phyloP scores from a whole-genome alignment of 768 basidiomycete species.

The Rhodotorula toruloides region DNA sequence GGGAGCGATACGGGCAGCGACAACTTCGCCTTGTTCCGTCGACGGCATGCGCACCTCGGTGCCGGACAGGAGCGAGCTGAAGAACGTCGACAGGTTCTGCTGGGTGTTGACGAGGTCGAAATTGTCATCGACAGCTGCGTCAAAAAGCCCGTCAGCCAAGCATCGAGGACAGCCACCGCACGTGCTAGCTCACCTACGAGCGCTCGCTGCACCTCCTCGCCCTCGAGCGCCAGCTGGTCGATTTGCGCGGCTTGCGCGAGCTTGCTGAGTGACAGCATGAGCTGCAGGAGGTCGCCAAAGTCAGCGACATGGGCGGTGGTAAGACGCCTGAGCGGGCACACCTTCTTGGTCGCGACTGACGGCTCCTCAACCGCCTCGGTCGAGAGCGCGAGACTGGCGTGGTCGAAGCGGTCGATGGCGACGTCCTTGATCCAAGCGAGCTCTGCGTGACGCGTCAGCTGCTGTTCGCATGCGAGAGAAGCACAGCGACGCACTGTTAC shows the following conservation, averaged over 20 bases:
- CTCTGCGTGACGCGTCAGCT: slow-evolving; percentile 8
- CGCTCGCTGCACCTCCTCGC: slow-evolving; percentile 53
- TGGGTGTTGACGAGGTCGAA: slow-evolving; percentile 85
- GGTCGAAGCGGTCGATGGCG: slow-evolving; percentile 60
- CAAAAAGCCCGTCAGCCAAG: neutral
- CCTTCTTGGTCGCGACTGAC: slow-evolving; percentile 72
- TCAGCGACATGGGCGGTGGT: neutral
- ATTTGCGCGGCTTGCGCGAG: slow-evolving; percentile 66
- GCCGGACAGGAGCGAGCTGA: slow-evolving; percentile 49
- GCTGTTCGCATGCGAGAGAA: neutral
- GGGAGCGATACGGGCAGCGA: slow-evolving; percentile 18
- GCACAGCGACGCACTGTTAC: slow-evolving; percentile 54
- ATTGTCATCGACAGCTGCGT: slow-evolving; percentile 73
- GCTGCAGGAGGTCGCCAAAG: slow-evolving; percentile 52
- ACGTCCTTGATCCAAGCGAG: slow-evolving; percentile 80
- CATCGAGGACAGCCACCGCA: slow-evolving; percentile 43
- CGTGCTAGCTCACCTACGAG: slow-evolving; percentile 50
- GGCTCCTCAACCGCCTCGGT: slow-evolving; percentile 57
- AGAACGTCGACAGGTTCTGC: slow-evolving; percentile 60
- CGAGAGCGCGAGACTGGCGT: slow-evolving; percentile 62
- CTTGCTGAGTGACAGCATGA: slow-evolving; percentile 87
- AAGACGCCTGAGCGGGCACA: slow-evolving; percentile 47
- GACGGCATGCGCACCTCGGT: slow-evolving; percentile 9
- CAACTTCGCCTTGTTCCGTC: slow-evolving; percentile 16
- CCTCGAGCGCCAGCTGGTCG: slow-evolving; percentile 50